phyloP scores from a whole-genome alignment of 805 yeast genomes.

The Groenewaldozyma tartarivorans region DNA sequence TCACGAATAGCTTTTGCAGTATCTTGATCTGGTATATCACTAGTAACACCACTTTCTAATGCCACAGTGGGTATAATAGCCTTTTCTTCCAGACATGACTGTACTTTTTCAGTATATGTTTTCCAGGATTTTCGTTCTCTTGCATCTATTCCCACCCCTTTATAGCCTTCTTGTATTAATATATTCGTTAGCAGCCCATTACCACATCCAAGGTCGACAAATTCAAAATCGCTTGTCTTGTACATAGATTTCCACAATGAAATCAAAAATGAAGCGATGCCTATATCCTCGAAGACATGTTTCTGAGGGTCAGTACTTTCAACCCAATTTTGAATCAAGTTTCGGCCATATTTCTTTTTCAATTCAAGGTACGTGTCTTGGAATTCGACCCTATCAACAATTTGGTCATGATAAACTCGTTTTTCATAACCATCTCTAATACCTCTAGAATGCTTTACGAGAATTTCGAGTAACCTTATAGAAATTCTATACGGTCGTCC shows the following conservation, averaged over 20 bases:
- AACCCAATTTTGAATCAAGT: slow-evolving; percentile 74
- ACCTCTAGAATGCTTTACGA: slow-evolving; percentile 76
- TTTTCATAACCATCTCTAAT: slow-evolving; percentile 77
- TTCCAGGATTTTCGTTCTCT: slow-evolving; percentile 83
- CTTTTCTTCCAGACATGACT: slow-evolving; percentile 54
- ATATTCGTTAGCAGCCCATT: slow-evolving; percentile 80
- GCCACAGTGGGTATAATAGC: slow-evolving; percentile 61
- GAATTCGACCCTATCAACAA: slow-evolving; percentile 72
- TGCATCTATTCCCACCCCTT: slow-evolving; percentile 83
- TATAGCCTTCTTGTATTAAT: slow-evolving; percentile 66
- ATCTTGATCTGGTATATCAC: slow-evolving; percentile 1
- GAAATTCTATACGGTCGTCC: slow-evolving; percentile 78
- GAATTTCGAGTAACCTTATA: slow-evolving; percentile 65
- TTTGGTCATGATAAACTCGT: slow-evolving; percentile 78
- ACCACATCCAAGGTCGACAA: slow-evolving; percentile 91
- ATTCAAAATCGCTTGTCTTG: slow-evolving; percentile 42
- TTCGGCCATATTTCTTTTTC: slow-evolving; percentile 72
- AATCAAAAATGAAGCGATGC: slow-evolving; percentile 88
- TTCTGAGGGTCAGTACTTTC: slow-evolving; percentile 92
- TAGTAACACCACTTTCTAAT: neutral
- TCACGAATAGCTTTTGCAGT: neutral
- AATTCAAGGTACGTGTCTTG: slow-evolving; percentile 73
- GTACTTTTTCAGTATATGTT: slow-evolving; percentile 58
- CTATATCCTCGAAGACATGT: slow-evolving; percentile 93
- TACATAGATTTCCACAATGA: slow-evolving; percentile 67